phyloP scores from a whole-genome alignment of 1,284 basidiomycete species.

The Ustilago sp. region DNA sequence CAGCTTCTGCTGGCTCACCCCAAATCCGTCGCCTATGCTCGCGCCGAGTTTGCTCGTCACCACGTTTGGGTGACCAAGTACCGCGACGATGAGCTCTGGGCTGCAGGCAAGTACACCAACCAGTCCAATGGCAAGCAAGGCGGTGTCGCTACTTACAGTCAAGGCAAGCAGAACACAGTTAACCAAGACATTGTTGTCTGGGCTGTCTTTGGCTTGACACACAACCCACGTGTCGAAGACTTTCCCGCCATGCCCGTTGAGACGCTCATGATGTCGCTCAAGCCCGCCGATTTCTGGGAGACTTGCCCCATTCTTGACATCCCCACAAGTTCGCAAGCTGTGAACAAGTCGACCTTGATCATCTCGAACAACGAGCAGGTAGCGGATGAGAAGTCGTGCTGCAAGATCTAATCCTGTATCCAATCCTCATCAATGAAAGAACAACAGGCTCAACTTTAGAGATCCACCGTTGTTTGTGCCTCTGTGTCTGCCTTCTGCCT shows the following conservation, averaged over 20 bases:
- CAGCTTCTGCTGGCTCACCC: slow-evolving; percentile 76
- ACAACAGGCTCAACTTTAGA: too few relatives aligned
- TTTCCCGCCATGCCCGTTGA: slow-evolving; percentile 88
- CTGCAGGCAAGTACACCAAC: slow-evolving; percentile 85
- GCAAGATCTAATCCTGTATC: slow-evolving; percentile 10
- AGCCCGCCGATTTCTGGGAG: slow-evolving; percentile 86
- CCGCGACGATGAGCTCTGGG: slow-evolving; percentile 81
- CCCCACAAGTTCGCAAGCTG: slow-evolving; percentile 75
- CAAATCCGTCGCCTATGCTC: slow-evolving; percentile 80
- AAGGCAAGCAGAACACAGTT: slow-evolving; percentile 70
- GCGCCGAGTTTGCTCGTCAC: slow-evolving; percentile 82
- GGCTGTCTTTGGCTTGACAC: slow-evolving; percentile 82
- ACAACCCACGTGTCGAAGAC: slow-evolving; percentile 86
- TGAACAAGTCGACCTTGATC: slow-evolving; percentile 23
- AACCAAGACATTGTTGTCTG: slow-evolving; percentile 77
- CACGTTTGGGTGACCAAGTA: slow-evolving; percentile 79
- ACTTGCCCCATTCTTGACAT: slow-evolving; percentile 88
- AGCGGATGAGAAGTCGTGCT: slow-evolving; percentile 8
- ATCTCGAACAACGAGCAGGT: background rate
- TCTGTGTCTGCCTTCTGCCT: too few relatives aligned
- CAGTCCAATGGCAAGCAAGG: slow-evolving; percentile 74
- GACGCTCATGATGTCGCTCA: slow-evolving; percentile 80
- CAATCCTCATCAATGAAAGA: background rate
- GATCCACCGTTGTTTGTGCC: too few relatives aligned
- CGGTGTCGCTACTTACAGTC: slow-evolving; percentile 81